These are phyloP conservation scores for Hortiboletus flavorubellus DNA, from an alignment of 768 basidiomycete species.

Conservation along the genomic window DNA sequence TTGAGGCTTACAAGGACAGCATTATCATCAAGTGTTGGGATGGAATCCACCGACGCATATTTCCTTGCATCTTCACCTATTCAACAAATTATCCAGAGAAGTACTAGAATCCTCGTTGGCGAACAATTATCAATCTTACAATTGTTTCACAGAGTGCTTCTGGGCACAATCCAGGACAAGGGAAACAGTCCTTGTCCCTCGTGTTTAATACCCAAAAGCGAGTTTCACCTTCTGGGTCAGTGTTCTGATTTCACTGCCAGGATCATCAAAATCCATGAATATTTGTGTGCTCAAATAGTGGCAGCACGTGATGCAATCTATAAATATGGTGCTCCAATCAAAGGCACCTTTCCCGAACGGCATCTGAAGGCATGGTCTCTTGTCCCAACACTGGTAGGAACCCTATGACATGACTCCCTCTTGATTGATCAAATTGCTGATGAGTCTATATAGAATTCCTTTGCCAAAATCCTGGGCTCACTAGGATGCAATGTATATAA, in stretches of 20 bases:
- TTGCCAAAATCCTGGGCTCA: not conserved
- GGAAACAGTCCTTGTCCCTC: slow-evolving; percentile 22
- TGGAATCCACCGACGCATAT: not conserved
- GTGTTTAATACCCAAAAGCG: no score
- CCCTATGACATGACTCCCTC: not conserved
- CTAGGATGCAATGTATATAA: not conserved
- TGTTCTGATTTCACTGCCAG: slow-evolving; percentile 3
- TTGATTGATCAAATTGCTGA: slow-evolving; percentile 21
- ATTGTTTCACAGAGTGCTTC: slow-evolving; percentile 16
- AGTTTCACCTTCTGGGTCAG: no score
- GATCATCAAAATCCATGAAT: not conserved
- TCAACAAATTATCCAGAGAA: slow-evolving; percentile 3
- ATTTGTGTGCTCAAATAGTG: not conserved
- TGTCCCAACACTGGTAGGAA: slow-evolving; percentile 12
- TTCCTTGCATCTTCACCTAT: not conserved
- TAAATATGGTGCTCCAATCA: slow-evolving; percentile 2
- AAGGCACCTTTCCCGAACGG: not conserved
- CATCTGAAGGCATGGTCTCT: slow-evolving; percentile 3
- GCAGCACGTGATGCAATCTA: slow-evolving; percentile 3
- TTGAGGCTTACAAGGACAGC: not conserved
- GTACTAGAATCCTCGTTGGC: not conserved
- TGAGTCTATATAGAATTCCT: slow-evolving; percentile 24
- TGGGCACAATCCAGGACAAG: slow-evolving; percentile 17
- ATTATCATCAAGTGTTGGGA: not conserved
- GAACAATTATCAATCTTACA: not conserved